These are phyloP conservation scores for Volvox carteri DNA, from an alignment of 163 green algal genomes.

Conservation along the genomic window DNA sequence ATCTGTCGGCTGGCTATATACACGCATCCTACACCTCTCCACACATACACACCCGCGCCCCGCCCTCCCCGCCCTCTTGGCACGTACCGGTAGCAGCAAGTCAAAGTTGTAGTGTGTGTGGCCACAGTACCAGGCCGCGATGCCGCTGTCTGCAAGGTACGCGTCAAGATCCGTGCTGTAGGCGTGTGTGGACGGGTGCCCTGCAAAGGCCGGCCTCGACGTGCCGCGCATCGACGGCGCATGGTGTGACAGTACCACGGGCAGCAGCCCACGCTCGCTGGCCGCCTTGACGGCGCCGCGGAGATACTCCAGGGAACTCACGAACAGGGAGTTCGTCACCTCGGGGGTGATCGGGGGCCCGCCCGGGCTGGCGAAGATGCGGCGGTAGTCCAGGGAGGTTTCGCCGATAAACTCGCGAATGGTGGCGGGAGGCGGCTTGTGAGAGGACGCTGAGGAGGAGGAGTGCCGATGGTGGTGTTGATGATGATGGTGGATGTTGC, in stretches of 20 bases:
- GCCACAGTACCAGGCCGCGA: conserved; percentile 39
- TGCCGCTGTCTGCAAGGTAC: conserved; percentile 16
- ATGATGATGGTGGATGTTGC: conserved; percentile 23
- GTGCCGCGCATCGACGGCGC: conserved; percentile 45
- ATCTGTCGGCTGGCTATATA: no score
- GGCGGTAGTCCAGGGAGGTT: conserved; percentile 54
- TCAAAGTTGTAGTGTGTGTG: conserved; percentile 57
- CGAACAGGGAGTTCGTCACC: conserved; percentile 20
- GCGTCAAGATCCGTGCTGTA: conserved; percentile 38
- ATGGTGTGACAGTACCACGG: conserved; percentile 46
- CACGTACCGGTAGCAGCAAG: conserved; percentile 10
- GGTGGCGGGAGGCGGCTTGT: conserved; percentile 19
- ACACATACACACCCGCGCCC: no score
- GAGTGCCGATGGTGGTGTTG: conserved; percentile 15
- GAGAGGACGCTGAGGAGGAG: not conserved
- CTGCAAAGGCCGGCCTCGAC: conserved; percentile 33
- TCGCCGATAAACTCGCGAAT: conserved; percentile 26
- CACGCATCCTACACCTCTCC: no score
- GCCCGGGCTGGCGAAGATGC: conserved; percentile 25
- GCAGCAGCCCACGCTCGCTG: not conserved
- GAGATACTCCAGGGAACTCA: not conserved
- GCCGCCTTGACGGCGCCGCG: not conserved
- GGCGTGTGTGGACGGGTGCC: conserved; percentile 45
- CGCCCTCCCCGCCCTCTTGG: no score
- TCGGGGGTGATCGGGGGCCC: conserved; percentile 15